Percentiles rank a stretch among this genome's conserved stretches.
phyloP scores from a whole-genome alignment of 2,329 filamentous ascomycete species.

The Saccharata proteae region DNA sequence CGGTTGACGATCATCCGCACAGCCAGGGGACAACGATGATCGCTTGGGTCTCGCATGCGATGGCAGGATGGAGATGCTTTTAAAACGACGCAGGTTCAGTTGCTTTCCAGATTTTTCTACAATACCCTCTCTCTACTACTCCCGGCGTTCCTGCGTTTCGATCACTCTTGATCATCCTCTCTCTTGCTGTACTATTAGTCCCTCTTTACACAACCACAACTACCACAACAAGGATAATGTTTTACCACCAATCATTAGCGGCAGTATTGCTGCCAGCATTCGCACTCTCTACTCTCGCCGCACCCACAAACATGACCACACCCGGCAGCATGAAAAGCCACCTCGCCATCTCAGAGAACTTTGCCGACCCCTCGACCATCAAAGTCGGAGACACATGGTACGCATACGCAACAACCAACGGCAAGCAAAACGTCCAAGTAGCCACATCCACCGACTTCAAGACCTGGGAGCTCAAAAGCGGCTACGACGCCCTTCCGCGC shows the following conservation, averaged over 20 bases:
- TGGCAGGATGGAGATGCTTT: conserved; percentile 4
- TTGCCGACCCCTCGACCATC: conserved; percentile 25
- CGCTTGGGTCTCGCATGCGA: neutral
- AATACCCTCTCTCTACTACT: neutral
- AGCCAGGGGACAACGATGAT: conserved; percentile 3
- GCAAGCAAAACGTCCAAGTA: conserved; percentile 21
- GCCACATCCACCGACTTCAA: conserved; percentile 24
- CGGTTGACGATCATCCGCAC: conserved; percentile 3
- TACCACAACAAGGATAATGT: too few species aligned
- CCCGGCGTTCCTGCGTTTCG: conserved; percentile 1
- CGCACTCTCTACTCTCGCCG: neutral
- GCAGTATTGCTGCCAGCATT: conserved; percentile 3
- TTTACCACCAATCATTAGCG: conserved; percentile 4
- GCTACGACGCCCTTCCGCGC: conserved; percentile 18
- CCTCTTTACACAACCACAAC: neutral
- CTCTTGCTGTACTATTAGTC: neutral
- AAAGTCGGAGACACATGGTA: conserved; percentile 22
- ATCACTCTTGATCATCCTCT: neutral
- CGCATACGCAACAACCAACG: conserved; percentile 21
- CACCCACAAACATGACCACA: conserved; percentile 4
- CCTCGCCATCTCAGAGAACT: conserved; percentile 10
- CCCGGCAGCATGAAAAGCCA: conserved; percentile 1
- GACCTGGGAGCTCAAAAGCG: conserved; percentile 17
- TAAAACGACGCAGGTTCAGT: neutral
- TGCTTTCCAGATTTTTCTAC: neutral